Percentiles rank a stretch among this genome's conserved stretches.
phyloP scores from a whole-genome alignment of 768 basidiomycete species.

The Chiua virens region DNA sequence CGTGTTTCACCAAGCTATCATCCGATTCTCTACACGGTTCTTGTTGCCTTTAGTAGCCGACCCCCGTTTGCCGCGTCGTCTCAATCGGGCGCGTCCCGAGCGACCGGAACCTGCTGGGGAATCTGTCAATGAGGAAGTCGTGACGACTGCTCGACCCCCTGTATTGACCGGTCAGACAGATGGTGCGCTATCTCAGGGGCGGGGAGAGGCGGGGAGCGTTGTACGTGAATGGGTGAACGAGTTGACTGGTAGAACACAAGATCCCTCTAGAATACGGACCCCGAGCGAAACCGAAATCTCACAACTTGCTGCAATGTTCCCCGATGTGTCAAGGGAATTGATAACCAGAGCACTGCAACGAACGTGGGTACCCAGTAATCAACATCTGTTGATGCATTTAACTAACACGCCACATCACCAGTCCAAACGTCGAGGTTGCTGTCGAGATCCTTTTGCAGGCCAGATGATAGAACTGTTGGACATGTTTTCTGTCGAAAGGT shows the following conservation, averaged over 20 bases:
- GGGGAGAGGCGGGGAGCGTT: constrained; percentile 40
- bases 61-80: constrained; percentile 59
- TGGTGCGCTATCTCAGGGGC: constrained; percentile 17
- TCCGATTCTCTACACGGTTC: constrained; percentile 54
- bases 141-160: constrained; percentile 58
- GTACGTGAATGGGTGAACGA: constrained; percentile 81
- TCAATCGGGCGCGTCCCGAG: constrained; percentile 76
- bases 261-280: constrained; percentile 60
- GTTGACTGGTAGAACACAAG: constrained; percentile 63
- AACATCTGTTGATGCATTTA: too few relatives aligned
- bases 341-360: constrained; percentile 77
- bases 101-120: constrained; percentile 16
- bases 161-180: constrained; percentile 24
- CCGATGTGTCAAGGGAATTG: constrained; percentile 69
- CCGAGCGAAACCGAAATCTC: constrained; percentile 76
- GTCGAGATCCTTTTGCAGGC: constrained; percentile 74
- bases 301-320: constrained; percentile 81
- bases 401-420: constrained; percentile 27
- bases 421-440: constrained; percentile 77
- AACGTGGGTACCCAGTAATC: constrained; percentile 51
- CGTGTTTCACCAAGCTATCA: constrained; percentile 63
- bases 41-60: constrained; percentile 70
- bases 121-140: constrained; percentile 52
- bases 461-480: constrained; percentile 8
- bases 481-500: not conserved